Evolutionary conservation across 176 grass and related monocot genomes (phyloP), one percentile per base, ranked within the genome.

Genomic region (Carex kokanica): DNA sequence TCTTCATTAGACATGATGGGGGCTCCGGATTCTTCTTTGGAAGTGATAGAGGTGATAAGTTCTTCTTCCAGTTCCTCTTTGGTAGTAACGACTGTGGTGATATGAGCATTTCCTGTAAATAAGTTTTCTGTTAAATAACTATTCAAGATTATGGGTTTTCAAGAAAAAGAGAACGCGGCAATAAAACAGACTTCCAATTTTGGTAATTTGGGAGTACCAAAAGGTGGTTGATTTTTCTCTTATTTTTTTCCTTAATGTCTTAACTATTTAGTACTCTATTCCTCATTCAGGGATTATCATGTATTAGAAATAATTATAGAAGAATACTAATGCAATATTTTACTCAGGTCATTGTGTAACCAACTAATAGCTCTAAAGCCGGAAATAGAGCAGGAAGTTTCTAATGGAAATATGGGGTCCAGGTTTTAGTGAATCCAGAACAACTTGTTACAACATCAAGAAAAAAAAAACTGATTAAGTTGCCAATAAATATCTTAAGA

Each of bases 401-500:
- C 71, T 52, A 53, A 49, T 51, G 41, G 45, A 40, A 61, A 34
- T 32, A 21, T 16, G 13, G 25, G 13, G 29, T 54, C 23, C 13
- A 54, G 47, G 21, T 52, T 75, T 15, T 29, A 15, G 5, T 75
- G 21, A 13, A 54, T 27, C 6, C 21, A 17, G 20, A 52, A 24
- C 41, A 74, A 53, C 3, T 51, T 74, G 3, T 73, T 20, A 11
- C 31, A 68, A 68, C 4, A 17, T 27, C 31, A 38, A 68, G 14
- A 68, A 27, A 68, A 69, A 40, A 68, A 31, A 5, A n/a, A 14
- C 2, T 14, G 0, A 27, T 75, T 8, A 75, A 54, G 53, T 75
- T 75, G 21, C 20, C 47, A 75, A 75, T 53, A 75, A 75, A 75
- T 54, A 75, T 75, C 72, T 75, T 54, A 75, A 29, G 5, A 15